A percentile compares a stretch with the other conserved stretches of the same genome.
phyloP scores from a whole-genome alignment of 2,329 filamentous ascomycete genomes.

The Bipolaris oryzae region DNA sequence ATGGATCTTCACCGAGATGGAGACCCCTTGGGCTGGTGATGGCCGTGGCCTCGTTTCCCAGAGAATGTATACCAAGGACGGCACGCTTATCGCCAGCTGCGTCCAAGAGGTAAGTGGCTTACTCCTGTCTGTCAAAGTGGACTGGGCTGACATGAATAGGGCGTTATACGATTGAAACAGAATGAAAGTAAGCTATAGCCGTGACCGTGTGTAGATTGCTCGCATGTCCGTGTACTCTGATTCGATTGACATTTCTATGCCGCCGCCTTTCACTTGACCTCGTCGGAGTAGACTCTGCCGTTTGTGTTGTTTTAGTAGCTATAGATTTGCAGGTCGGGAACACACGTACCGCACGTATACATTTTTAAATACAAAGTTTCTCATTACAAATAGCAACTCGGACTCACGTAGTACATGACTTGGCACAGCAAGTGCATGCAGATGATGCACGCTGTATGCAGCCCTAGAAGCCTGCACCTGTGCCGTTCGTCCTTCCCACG shows the following conservation, averaged over 20 bases:
- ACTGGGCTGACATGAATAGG: conserved; percentile 17
- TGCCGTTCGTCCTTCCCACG: background rate
- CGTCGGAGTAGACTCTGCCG: background rate
- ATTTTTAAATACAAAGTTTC: background rate
- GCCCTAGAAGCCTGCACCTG: conserved; percentile 1
- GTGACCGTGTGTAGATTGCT: background rate
- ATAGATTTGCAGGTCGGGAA: background rate
- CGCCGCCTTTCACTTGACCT: background rate
- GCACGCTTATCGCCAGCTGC: conserved; percentile 76
- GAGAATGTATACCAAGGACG: conserved; percentile 73
- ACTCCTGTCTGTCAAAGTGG: too few species aligned
- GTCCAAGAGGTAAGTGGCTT: conserved; percentile 69
- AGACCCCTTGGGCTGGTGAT: conserved; percentile 79
- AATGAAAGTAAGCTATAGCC: conserved; percentile 20
- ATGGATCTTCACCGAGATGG: conserved; percentile 82
- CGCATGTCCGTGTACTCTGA: background rate
- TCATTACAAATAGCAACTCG: background rate
- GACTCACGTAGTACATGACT: background rate
- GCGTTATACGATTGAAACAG: conserved; percentile 22
- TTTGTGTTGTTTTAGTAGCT: background rate
- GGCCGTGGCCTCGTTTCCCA: conserved; percentile 77
- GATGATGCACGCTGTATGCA: background rate
- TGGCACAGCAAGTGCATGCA: background rate
- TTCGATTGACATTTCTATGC: background rate
- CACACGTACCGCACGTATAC: background rate